Conservation (phyloP, 495 filamentous ascomycete species). For the Neurospora sp. region DNA sequence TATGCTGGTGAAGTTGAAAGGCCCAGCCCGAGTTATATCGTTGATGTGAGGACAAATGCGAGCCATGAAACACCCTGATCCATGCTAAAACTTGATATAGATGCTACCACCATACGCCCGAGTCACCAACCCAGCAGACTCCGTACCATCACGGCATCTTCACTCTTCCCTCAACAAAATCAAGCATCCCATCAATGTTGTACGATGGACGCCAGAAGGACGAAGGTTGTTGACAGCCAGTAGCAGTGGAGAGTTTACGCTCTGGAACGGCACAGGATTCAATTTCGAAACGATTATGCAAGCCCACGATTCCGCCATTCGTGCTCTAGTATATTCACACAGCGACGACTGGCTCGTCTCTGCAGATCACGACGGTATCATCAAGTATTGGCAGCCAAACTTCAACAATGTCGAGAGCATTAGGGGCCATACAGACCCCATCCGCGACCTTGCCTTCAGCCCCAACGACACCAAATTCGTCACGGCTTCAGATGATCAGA, state of each 20-base stretch:
- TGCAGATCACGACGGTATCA: conserved; percentile 84
- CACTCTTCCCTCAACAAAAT: conserved; percentile 96
- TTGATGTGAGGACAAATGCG: conserved; percentile 56
- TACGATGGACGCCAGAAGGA: conserved; percentile 95
- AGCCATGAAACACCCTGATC: not conserved
- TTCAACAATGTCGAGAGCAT: conserved; percentile 98
- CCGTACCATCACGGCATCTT: conserved; percentile 78
- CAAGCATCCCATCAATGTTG: conserved; percentile 94
- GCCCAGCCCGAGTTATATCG: conserved; percentile 76
- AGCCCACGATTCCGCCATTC: conserved; percentile 88
- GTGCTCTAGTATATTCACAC: conserved; percentile 80
- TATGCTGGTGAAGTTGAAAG: conserved; percentile 65
- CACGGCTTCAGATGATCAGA: conserved; percentile 87
- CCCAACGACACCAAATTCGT: conserved; percentile 93
- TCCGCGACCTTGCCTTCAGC: conserved; percentile 85
- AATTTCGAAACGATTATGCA: conserved; percentile 99
- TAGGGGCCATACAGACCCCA: conserved; percentile 79
- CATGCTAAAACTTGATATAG: conserved; percentile 36
- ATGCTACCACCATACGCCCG: conserved; percentile 79
- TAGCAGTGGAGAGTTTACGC: conserved; percentile 92
- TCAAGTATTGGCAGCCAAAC: conserved; percentile 99
- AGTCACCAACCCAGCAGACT: conserved; percentile 60
- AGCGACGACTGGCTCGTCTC: conserved; percentile 95
- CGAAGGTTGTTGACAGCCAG: conserved; percentile 83
- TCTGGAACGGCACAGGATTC: conserved; percentile 98